Conservation (phyloP, 805 yeast genomes). For the Naumovozyma dairenensis region DNA sequence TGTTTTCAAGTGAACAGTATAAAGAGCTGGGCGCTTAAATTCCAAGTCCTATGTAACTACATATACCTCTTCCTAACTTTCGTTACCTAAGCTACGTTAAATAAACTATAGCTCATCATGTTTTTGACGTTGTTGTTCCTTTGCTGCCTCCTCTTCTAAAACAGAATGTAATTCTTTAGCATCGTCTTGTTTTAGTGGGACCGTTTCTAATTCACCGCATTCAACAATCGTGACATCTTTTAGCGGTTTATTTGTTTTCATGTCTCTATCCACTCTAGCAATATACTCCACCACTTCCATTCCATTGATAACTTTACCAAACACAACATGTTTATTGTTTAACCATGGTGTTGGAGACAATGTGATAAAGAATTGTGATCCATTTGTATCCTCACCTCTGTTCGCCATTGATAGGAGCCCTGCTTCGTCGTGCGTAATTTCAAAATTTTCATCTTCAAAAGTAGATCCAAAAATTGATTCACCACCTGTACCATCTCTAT, state of each 20-base stretch:
- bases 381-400: conserved; percentile 94
- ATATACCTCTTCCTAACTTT: too few relatives aligned
- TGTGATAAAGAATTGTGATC: conserved; percentile 90
- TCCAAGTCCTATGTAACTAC: too few relatives aligned
- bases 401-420: conserved; percentile 88
- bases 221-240: conserved; percentile 7
- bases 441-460: conserved; percentile 62
- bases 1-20: too few relatives aligned
- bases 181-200: conserved; percentile 1
- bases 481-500: conserved; percentile 92
- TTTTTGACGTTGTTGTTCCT: not conserved
- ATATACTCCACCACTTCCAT: conserved; percentile 69
- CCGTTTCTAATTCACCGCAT: conserved; percentile 11
- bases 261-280: conserved; percentile 37
- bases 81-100: too few relatives aligned
- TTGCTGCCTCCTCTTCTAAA: conserved; percentile 2
- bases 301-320: conserved; percentile 82
- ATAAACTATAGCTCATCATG: conserved; percentile 6
- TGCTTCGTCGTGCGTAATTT: conserved; percentile 62
- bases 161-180: conserved; percentile 5
- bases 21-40: too few relatives aligned
- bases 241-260: conserved; percentile 7
- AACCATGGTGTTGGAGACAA: conserved; percentile 66
- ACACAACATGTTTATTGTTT: conserved; percentile 86
- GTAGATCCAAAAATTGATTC: conserved; percentile 68